These are phyloP conservation scores for Leishmania martiniquensis DNA, from an alignment of 208 protist species.

Conservation along the genomic window DNA sequence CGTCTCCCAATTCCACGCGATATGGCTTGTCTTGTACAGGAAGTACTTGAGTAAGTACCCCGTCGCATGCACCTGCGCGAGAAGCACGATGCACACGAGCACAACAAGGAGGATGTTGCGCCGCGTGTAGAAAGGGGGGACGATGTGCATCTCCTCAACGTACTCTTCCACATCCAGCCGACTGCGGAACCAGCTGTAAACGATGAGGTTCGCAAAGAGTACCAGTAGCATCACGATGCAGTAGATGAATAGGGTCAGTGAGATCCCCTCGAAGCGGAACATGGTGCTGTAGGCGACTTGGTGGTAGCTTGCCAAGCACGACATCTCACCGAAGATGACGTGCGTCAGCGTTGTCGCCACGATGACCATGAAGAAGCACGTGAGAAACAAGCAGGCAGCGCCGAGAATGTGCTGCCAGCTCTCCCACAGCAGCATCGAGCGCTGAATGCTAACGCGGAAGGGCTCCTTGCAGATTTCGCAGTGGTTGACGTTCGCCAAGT, in stretches of 20 bases:
- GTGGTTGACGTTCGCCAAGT: conserved; percentile 64
- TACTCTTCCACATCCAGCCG: conserved; percentile 53
- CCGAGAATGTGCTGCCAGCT: conserved; percentile 46
- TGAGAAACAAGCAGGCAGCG: conserved; percentile 40
- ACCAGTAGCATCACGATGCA: conserved; percentile 44
- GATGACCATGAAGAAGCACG: conserved; percentile 35
- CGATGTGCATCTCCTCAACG: conserved; percentile 45
- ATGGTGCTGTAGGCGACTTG: conserved; percentile 58
- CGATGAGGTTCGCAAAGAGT: conserved; percentile 45
- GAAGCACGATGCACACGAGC: conserved; percentile 34
- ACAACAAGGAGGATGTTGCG: conserved; percentile 40
- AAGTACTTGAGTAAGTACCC: conserved; percentile 72
- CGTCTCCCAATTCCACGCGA: conserved; percentile 80
- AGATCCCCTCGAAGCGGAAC: conserved; percentile 58
- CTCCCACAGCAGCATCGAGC: conserved; percentile 47
- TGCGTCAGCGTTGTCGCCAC: conserved; percentile 36
- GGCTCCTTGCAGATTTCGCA: conserved; percentile 83
- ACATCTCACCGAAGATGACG: conserved; percentile 51
- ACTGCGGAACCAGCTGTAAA: conserved; percentile 70
- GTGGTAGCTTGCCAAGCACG: conserved; percentile 63
- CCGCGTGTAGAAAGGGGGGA: conserved; percentile 66
- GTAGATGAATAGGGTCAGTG: conserved; percentile 63
- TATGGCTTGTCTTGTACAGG: conserved; percentile 55
- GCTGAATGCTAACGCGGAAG: conserved; percentile 57
- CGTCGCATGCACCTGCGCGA: conserved; percentile 52